These are phyloP conservation scores for Blastocystis sp. DNA, from an alignment of 352 stramenopile species.

Conservation along the genomic window DNA sequence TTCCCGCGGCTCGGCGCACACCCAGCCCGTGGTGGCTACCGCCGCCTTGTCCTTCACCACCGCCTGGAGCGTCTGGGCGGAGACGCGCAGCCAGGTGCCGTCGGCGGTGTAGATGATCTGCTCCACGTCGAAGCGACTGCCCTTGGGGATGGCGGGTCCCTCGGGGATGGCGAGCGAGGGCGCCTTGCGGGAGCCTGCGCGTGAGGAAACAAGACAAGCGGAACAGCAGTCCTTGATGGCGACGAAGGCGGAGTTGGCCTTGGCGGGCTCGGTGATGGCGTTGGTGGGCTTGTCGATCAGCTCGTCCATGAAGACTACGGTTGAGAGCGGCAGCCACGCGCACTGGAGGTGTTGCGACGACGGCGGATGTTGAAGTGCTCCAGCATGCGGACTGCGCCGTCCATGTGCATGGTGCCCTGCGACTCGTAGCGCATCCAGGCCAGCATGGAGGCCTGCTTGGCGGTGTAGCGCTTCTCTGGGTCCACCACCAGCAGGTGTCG, in stretches of 20 bases:
- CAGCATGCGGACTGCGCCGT: slow-evolving; percentile 65
- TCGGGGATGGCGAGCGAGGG: slow-evolving; percentile 56
- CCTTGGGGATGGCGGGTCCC: slow-evolving; percentile 26
- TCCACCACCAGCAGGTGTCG: slow-evolving; percentile 80
- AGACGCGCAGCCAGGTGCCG: slow-evolving; percentile 63
- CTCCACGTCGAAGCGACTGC: slow-evolving; percentile 51
- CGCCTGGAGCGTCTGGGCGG: neutral
- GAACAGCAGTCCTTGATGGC: slow-evolving; percentile 45
- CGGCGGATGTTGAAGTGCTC: slow-evolving; percentile 67
- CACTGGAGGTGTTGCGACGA: slow-evolving; percentile 61
- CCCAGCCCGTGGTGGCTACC: slow-evolving; percentile 25
- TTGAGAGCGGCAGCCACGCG: neutral
- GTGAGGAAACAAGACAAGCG: neutral
- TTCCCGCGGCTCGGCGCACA: slow-evolving; percentile 59
- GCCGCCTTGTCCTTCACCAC: slow-evolving; percentile 21
- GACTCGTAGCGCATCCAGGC: slow-evolving; percentile 69
- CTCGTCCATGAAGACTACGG: slow-evolving; percentile 64
- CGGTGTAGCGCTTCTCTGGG: slow-evolving; percentile 76
- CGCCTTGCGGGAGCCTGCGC: slow-evolving; percentile 60
- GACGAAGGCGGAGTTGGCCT: slow-evolving; percentile 14
- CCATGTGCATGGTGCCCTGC: slow-evolving; percentile 68
- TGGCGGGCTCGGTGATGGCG: slow-evolving; percentile 1
- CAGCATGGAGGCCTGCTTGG: slow-evolving; percentile 60
- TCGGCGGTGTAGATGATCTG: slow-evolving; percentile 66
- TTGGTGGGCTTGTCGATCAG: slow-evolving; percentile 33